Evolutionary conservation across 768 basidiomycete genomes (phyloP).

Genomic region (Boletus barrowsii): DNA sequence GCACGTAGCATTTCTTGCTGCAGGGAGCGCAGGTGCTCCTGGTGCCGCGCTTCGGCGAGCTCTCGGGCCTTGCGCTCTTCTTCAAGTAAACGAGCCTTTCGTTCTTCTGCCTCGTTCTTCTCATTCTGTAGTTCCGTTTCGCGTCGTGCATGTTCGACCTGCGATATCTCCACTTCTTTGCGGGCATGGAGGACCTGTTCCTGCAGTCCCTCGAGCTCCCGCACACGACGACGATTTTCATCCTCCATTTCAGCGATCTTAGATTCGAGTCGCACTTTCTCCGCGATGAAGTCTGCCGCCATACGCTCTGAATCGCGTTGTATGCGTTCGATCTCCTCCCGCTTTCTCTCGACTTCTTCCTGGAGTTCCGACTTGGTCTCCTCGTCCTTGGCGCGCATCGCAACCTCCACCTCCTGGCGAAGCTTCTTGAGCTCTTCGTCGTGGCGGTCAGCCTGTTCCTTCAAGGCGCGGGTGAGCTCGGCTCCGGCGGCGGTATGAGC

Average conservation of each 20-base stretch:
- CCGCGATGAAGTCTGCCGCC: constrained; percentile 37
- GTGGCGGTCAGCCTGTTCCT: constrained; percentile 45
- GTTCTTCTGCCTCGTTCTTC: constrained; percentile 28
- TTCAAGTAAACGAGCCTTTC: constrained; percentile 27
- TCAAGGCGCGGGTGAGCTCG: constrained; percentile 49
- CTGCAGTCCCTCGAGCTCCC: constrained; percentile 24
- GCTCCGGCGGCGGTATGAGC: constrained; percentile 51
- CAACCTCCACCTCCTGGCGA: constrained; percentile 44
- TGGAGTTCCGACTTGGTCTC: constrained; percentile 45
- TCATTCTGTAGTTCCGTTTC: constrained; percentile 26
- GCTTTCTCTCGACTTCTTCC: constrained; percentile 40
- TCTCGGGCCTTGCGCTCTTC: constrained; percentile 30
- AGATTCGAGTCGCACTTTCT: constrained; percentile 35
- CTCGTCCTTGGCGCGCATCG: constrained; percentile 44
- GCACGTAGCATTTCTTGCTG: constrained; percentile 26
- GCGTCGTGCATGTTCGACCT: constrained; percentile 26
- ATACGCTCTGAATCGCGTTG: constrained; percentile 40
- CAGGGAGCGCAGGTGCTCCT: constrained; percentile 28
- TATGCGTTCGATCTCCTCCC: constrained; percentile 43
- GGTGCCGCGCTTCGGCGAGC: constrained; percentile 28
- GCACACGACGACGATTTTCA: constrained; percentile 15
- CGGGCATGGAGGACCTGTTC: constrained; percentile 28
- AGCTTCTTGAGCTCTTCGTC: constrained; percentile 47
- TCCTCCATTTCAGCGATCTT: constrained; percentile 27
- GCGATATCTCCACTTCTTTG: constrained; percentile 27